Conservation (phyloP, 306 rosid genomes). For the Sophora flavescens region DNA sequence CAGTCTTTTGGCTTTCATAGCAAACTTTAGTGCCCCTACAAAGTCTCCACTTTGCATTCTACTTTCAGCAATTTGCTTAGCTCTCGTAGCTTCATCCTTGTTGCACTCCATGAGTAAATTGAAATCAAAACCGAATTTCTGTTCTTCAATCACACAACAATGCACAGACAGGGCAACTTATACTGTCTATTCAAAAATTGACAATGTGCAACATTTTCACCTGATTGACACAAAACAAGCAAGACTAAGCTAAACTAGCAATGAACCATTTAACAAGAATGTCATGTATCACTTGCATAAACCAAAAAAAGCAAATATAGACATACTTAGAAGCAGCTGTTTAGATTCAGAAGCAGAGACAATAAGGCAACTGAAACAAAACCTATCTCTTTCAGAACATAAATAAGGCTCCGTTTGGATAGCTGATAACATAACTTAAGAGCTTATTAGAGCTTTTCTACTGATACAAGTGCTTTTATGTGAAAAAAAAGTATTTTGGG, state of each 20-base stretch:
- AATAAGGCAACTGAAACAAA: neutral
- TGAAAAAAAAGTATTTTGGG: too few species aligned
- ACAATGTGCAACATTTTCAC: constrained; percentile 42
- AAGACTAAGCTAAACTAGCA: constrained; percentile 29
- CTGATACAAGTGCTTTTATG: too few species aligned
- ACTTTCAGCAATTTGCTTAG: constrained; percentile 74
- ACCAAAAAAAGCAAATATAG: constrained; percentile 6
- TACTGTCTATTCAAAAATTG: constrained; percentile 32
- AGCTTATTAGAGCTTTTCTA: too few species aligned
- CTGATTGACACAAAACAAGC: constrained; percentile 44
- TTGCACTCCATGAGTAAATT: constrained; percentile 84
- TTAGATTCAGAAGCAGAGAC: neutral
- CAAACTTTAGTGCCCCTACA: constrained; percentile 78
- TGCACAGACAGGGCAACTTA: constrained; percentile 9
- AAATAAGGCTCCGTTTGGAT: too few species aligned
- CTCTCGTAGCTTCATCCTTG: constrained; percentile 86
- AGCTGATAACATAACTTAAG: too few species aligned
- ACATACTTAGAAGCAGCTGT: neutral
- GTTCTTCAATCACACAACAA: constrained; percentile 32
- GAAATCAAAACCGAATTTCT: constrained; percentile 45
- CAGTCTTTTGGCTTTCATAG: constrained; percentile 66
- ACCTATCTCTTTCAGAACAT: too few species aligned
- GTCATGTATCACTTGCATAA: constrained; percentile 22
- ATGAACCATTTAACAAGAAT: constrained; percentile 25
- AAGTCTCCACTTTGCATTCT: constrained; percentile 70